These are phyloP conservation scores for Antitrichia curtipendula DNA, from an alignment of 225 moss, liverwort and hornwort species.

Conservation along the genomic window DNA sequence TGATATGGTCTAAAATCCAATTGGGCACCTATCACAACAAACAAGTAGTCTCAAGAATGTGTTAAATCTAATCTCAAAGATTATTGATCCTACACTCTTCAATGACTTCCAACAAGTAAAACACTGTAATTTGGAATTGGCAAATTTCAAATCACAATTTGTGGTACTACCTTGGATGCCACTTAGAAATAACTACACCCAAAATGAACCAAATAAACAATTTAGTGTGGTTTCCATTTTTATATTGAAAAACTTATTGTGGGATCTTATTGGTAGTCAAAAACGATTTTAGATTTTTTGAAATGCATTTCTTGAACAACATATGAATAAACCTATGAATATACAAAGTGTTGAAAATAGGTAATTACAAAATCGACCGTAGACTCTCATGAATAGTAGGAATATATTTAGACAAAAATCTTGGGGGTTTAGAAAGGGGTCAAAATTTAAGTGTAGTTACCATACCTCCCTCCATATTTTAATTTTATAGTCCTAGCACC, in stretches of 20 bases:
- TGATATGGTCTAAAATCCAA: rapidly evolving
- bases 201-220: background rate
- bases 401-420: background rate
- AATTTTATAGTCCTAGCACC: background rate
- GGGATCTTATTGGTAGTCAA: background rate
- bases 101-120: background rate
- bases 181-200: background rate
- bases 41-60: background rate
- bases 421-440: background rate
- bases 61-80: background rate
- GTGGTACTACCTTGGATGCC: rapidly evolving
- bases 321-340: background rate
- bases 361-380: rapidly evolving
- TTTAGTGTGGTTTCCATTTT: background rate
- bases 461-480: no score
- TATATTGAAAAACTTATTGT: background rate
- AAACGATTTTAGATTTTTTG: rapidly evolving
- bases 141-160: background rate
- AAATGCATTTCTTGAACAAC: background rate
- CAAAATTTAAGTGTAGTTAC: background rate
- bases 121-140: background rate
- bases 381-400: background rate
- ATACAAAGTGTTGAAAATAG: background rate
- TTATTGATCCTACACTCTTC: background rate
- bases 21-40: rapidly evolving